These are phyloP conservation scores for Lactarius quietus DNA, from an alignment of 768 basidiomycete genomes.

Conservation along the genomic window DNA sequence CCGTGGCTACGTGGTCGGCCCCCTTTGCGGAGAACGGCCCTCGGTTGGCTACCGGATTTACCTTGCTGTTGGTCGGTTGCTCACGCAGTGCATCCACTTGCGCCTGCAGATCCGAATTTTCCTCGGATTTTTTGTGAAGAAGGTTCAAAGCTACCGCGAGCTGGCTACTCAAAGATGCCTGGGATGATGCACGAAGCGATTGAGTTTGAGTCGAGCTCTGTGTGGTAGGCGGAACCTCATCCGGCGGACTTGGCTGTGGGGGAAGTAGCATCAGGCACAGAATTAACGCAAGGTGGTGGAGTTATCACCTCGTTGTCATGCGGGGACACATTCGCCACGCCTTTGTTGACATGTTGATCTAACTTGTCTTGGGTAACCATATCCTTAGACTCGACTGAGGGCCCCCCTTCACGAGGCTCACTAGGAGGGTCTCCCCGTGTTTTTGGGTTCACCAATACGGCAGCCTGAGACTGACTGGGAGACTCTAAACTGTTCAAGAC, in stretches of 20 bases:
- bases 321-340: background rate
- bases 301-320: background rate
- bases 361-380: background rate
- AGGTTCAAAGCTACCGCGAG: slow-evolving; percentile 20
- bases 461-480: slow-evolving; percentile 6
- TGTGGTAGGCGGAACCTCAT: slow-evolving; percentile 18
- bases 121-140: slow-evolving; percentile 23
- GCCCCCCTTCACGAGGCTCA: background rate
- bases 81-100: slow-evolving; percentile 1
- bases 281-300: background rate
- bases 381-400: background rate
- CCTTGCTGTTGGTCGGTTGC: background rate
- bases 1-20: background rate
- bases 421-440: background rate
- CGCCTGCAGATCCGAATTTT: slow-evolving; percentile 17
- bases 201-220: slow-evolving; percentile 18
- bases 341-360: background rate
- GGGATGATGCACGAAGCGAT: slow-evolving; percentile 1
- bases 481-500: slow-evolving; percentile 6
- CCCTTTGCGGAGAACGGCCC: background rate
- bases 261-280: background rate
- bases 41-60: background rate
- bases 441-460: background rate
- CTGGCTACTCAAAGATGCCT: slow-evolving; percentile 12
- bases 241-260: slow-evolving; percentile 8